These are phyloP conservation scores for Mycena sp. DNA, from an alignment of 1,284 basidiomycete species.

Conservation along the genomic window DNA sequence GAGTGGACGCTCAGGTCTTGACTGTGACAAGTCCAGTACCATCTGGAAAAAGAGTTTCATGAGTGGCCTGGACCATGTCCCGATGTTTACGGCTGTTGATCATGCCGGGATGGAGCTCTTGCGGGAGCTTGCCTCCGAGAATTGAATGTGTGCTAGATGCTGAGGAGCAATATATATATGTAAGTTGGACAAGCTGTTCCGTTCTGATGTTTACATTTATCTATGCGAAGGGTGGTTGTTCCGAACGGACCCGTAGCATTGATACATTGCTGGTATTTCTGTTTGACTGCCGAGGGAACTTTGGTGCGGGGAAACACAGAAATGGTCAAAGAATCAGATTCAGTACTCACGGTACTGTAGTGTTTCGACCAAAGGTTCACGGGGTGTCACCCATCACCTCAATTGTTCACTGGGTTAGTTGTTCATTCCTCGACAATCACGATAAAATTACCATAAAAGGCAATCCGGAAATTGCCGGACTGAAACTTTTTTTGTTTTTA, in stretches of 20 bases:
- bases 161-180: not conserved
- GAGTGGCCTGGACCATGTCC: not conserved
- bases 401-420: too few species aligned
- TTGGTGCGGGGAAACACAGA: not conserved
- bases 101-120: slow-evolving; percentile 7
- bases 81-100: slow-evolving; percentile 4
- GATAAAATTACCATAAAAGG: too few species aligned
- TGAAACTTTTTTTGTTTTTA: too few species aligned
- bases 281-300: not conserved
- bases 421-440: too few species aligned
- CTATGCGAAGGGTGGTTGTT: slow-evolving; percentile 1
- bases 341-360: too few species aligned
- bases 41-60: not conserved
- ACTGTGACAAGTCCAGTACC: not conserved
- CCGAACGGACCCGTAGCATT: not conserved
- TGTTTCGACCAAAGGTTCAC: too few species aligned
- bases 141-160: not conserved
- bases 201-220: slow-evolving; percentile 14
- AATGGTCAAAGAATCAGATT: not conserved
- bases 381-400: too few species aligned
- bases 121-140: not conserved
- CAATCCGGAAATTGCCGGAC: too few species aligned
- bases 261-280: not conserved
- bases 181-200: not conserved
- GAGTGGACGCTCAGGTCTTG: too few species aligned